Evolutionary conservation across 257 asterid genomes (phyloP).

Genomic region (Primulina huaijiensis): DNA sequence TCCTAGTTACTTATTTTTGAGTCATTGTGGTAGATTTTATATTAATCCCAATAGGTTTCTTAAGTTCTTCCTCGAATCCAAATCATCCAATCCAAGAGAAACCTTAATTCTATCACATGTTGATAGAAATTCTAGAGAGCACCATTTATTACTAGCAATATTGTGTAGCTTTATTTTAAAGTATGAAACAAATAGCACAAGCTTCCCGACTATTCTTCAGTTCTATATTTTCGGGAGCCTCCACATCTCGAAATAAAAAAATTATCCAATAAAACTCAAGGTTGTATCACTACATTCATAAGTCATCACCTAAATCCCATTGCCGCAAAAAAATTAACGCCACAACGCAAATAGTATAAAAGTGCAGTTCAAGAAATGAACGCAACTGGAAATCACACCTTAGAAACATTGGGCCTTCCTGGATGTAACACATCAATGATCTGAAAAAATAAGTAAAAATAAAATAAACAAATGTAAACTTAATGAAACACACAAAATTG

Average conservation of each 20-base stretch:
- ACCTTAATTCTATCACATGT: neutral
- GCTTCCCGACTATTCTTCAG: neutral
- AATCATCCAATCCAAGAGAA: too few species aligned
- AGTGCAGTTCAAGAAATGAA: neutral
- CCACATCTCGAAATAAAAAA: neutral
- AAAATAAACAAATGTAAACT: neutral
- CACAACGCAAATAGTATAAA: neutral
- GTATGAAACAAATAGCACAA: neutral
- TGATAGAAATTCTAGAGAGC: neutral
- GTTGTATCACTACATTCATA: neutral
- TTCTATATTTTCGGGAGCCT: neutral
- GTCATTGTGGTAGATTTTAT: too few species aligned
- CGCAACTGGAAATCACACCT: constrained; percentile 33
- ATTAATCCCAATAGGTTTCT: too few species aligned
- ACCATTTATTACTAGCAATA: neutral
- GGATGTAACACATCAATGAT: constrained; percentile 70
- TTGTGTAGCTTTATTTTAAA: neutral
- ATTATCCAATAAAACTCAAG: neutral
- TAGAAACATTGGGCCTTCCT: constrained; percentile 66
- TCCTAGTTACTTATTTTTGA: too few species aligned
- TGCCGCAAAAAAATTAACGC: neutral
- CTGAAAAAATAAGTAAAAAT: constrained; percentile 18
- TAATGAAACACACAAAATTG: neutral
- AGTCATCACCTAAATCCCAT: neutral
- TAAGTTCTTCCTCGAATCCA: too few species aligned